Percentiles rank a stretch among this genome's conserved stretches.
phyloP scores from a whole-genome alignment of 768 basidiomycete species.

The Lentinula sp. region DNA sequence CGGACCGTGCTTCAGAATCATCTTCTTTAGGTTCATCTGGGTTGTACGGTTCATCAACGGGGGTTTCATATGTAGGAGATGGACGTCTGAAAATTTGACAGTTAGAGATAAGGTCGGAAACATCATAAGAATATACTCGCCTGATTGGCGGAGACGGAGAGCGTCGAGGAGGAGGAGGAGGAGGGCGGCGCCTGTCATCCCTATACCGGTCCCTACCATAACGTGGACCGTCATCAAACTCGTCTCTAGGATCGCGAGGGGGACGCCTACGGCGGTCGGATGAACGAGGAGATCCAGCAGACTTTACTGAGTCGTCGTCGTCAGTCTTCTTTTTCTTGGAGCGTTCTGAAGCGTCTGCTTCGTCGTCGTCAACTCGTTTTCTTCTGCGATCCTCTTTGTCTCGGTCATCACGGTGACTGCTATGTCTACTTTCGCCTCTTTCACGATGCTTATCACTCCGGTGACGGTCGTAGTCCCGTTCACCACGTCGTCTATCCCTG shows the following conservation, averaged over 20 bases:
- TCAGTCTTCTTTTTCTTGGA: conserved; percentile 62
- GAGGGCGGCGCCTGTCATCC: conserved; percentile 31
- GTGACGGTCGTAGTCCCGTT: conserved; percentile 29
- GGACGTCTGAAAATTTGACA: conserved; percentile 44
- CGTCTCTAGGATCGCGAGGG: conserved; percentile 50
- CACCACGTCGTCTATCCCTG: conserved; percentile 16
- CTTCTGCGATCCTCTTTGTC: conserved; percentile 56
- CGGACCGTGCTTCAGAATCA: conserved; percentile 96
- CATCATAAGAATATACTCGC: conserved; percentile 24
- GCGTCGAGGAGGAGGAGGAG: conserved; percentile 20
- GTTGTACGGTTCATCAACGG: conserved; percentile 63
- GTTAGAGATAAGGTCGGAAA: conserved; percentile 2
- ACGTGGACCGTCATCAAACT: conserved; percentile 51
- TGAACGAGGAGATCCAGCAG: conserved; percentile 15
- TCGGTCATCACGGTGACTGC: conserved; percentile 45
- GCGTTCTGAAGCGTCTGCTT: conserved; percentile 40
- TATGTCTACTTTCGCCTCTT: conserved; percentile 46
- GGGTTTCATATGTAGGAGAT: conserved; percentile 67
- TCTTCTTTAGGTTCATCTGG: conserved; percentile 91
- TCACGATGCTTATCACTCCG: conserved; percentile 46
- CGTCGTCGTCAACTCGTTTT: conserved; percentile 61
- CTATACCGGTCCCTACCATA: conserved; percentile 33
- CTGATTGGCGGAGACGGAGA: conserved; percentile 40
- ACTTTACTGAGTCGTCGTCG: conserved; percentile 29
- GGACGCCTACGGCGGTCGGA: conserved; percentile 43